Conservation (phyloP, 2,329 filamentous ascomycete species). For the Colletotrichum plurivorum region DNA sequence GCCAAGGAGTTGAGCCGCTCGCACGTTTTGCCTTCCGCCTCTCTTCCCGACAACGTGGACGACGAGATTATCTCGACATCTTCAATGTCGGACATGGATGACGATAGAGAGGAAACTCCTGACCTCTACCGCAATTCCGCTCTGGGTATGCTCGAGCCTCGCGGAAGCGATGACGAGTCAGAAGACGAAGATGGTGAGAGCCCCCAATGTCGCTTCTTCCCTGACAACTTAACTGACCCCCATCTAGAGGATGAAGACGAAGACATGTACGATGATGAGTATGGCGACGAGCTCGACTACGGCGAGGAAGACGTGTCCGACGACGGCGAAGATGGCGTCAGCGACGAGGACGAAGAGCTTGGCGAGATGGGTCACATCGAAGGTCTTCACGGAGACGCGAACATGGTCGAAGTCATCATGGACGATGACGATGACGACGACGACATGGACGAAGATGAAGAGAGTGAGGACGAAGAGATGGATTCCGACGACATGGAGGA, state of each 20-base stretch:
- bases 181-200: conserved; percentile 76
- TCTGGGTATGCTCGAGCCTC: conserved; percentile 91
- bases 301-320: conserved; percentile 82
- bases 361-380: conserved; percentile 90
- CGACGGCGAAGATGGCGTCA: conserved; percentile 89
- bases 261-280: conserved; percentile 93
- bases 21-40: conserved; percentile 78
- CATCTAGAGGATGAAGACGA: conserved; percentile 76
- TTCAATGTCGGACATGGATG: conserved; percentile 89
- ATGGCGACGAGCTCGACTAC: conserved; percentile 95
- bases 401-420: conserved; percentile 83
- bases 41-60: conserved; percentile 78
- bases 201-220: background rate
- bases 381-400: conserved; percentile 74
- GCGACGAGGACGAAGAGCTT: conserved; percentile 89
- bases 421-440: conserved; percentile 76
- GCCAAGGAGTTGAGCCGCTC: conserved; percentile 88
- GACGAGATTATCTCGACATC: conserved; percentile 91
- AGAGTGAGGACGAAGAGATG: conserved; percentile 65
- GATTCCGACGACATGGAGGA: conserved; percentile 68
- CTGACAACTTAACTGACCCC: conserved; percentile 38
- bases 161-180: conserved; percentile 84
- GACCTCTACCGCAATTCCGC: conserved; percentile 98
- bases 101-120: conserved; percentile 92
- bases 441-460: conserved; percentile 74